Base-by-base conservation (phyloP, 2,329 filamentous ascomycete genomes). In the Ceratocystis variospora region DNA sequence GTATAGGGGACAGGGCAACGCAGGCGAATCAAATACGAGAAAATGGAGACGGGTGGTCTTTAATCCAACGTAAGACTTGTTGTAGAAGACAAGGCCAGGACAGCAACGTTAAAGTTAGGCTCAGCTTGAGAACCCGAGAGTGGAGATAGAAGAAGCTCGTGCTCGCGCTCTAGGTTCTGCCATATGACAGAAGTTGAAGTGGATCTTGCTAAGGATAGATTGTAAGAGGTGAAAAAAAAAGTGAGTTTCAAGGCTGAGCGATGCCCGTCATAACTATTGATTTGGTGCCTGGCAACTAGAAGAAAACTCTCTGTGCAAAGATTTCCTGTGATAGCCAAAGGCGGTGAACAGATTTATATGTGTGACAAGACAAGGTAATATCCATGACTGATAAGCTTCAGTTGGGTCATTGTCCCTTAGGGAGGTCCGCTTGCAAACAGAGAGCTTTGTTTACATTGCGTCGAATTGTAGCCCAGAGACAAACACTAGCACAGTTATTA, bases 161-260 rank as follows among this genome's bases (percentile, higher is more conserved):
- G 55, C 55, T 59, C 28, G 5, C 15, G 17, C 33, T 53, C 45
- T 50, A 15, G 28, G 17, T 59, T 53, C 45, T 50, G 45, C 55
- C 41, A 37, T 63, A 63, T 63, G 62, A 53, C 62, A 48, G 62
- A 63, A 33, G 55, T 28, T 8, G 28, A 25, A 15, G 55, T 59
- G 55, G 55, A 59, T 10, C 45, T 44, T 44, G 55, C 3, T 59
- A 59, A 59, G 37, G 31, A 59, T 59, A 37, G 55, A 59, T 25
- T 53, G 48, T 33, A 44, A 37, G 19, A 37, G 45, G 45, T 12
- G 3, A n/a, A 53, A 53, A 37, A 62, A 46, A 62, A 62, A 45
- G n/a, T 28, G 48, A 19, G 48, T 19, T 2, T 28, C 4, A n/a
- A 48, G 17, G 25, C 10, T 63, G 44, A n/a, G 44, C 25, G 44